A percentile compares a stretch with the other conserved stretches of the same genome.
Conservation (phyloP, 805 yeast genomes). For the Cyberlindnera nakhonratchasimensis region DNA sequence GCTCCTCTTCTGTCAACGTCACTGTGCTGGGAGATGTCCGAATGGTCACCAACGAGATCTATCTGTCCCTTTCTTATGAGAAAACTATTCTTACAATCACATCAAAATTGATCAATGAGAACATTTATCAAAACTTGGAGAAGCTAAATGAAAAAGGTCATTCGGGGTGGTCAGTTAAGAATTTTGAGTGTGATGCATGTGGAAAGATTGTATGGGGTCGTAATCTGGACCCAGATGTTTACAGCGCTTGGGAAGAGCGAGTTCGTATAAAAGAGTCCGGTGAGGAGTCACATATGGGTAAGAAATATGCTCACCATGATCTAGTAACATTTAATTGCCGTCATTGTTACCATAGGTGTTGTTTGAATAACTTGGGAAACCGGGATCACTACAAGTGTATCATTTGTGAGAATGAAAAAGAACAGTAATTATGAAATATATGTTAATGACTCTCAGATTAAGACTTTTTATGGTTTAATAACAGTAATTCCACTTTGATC, state of each 20-base stretch:
- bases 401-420: constrained; percentile 32
- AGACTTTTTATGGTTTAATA: too few relatives aligned
- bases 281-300: neutral
- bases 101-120: constrained; percentile 52
- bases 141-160: constrained; percentile 39
- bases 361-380: constrained; percentile 48
- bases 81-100: constrained; percentile 49
- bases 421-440: neutral
- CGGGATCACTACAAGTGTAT: constrained; percentile 34
- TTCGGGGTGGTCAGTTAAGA: constrained; percentile 62
- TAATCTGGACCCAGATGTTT: constrained; percentile 46
- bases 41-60: constrained; percentile 57
- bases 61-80: constrained; percentile 63
- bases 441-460: too few relatives aligned
- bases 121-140: constrained; percentile 46
- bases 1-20: constrained; percentile 41
- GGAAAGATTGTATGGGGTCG: constrained; percentile 72
- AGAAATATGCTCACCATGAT: constrained; percentile 17
- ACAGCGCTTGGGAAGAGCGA: constrained; percentile 55
- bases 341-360: constrained; percentile 61
- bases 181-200: constrained; percentile 69
- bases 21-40: constrained; percentile 60
- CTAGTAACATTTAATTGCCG: constrained; percentile 59
- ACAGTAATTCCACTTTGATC: too few relatives aligned
- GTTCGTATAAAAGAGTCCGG: constrained; percentile 21